phyloP scores from a whole-genome alignment of 495 filamentous ascomycete species.

The Tricharina praecox region DNA sequence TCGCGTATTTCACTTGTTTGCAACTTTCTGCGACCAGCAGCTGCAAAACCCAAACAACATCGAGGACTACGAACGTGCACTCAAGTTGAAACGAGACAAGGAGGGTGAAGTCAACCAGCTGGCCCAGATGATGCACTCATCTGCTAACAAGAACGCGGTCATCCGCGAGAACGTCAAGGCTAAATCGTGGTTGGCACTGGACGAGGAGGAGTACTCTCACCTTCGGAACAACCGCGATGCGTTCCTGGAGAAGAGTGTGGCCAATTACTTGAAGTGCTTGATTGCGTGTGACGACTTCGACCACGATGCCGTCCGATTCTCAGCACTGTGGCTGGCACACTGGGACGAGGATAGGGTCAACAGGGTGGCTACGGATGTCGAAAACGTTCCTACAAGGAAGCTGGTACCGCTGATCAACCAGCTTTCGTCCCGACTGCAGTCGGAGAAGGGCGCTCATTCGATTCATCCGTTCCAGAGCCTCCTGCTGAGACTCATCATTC shows the following conservation, averaged over 20 bases:
- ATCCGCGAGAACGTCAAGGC: slow-evolving; percentile 37
- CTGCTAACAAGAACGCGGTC: slow-evolving; percentile 30
- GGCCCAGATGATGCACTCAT: slow-evolving; percentile 32
- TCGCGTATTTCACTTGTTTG: slow-evolving; percentile 84
- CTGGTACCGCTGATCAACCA: slow-evolving; percentile 93
- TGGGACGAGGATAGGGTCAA: slow-evolving; percentile 56
- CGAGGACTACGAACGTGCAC: slow-evolving; percentile 69
- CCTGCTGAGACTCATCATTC: slow-evolving; percentile 51
- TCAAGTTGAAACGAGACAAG: slow-evolving; percentile 65
- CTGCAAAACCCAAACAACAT: slow-evolving; percentile 65
- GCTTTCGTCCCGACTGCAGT: slow-evolving; percentile 61
- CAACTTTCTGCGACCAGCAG: slow-evolving; percentile 85
- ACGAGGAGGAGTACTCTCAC: slow-evolving; percentile 70
- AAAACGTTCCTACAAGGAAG: slow-evolving; percentile 67
- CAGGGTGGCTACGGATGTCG: slow-evolving; percentile 46
- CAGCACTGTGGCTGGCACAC: slow-evolving; percentile 81
- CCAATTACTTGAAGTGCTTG: slow-evolving; percentile 81
- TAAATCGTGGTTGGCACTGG: slow-evolving; percentile 76
- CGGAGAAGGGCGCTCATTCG: no score
- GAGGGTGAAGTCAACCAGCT: slow-evolving; percentile 56
- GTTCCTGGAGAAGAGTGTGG: slow-evolving; percentile 71
- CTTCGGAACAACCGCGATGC: slow-evolving; percentile 55
- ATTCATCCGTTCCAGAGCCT: slow-evolving; percentile 63
- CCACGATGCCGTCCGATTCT: slow-evolving; percentile 83
- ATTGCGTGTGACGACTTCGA: slow-evolving; percentile 72